phyloP scores from a whole-genome alignment of 768 basidiomycete species.

The Suillus spraguei region DNA sequence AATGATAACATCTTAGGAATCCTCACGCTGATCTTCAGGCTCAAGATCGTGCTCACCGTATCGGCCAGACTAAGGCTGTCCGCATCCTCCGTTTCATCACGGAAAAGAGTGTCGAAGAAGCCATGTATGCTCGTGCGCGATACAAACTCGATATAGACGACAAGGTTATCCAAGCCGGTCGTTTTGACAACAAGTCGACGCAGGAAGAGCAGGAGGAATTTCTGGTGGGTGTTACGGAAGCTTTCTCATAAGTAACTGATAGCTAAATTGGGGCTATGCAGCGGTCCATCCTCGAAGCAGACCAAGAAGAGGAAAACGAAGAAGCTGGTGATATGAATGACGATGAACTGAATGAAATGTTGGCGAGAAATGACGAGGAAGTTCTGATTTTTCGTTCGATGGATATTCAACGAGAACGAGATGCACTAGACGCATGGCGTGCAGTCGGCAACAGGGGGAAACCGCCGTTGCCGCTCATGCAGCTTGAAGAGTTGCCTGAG shows the following conservation, averaged over 20 bases:
- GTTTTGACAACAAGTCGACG: conserved; percentile 98
- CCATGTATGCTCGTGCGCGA: conserved; percentile 93
- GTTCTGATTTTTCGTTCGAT: conserved; percentile 74
- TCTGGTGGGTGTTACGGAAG: conserved; percentile 55
- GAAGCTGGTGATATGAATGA: conserved; percentile 93
- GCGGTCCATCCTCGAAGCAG: conserved; percentile 90
- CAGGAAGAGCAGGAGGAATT: conserved; percentile 98
- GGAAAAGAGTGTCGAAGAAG: conserved; percentile 97
- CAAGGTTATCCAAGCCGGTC: conserved; percentile 99
- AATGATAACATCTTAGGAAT: conserved; percentile 59
- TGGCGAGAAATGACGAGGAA: conserved; percentile 86
- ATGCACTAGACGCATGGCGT: conserved; percentile 66
- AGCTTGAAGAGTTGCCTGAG: conserved; percentile 87
- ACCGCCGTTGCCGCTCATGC: conserved; percentile 76
- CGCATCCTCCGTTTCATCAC: conserved; percentile 97
- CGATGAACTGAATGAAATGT: conserved; percentile 91
- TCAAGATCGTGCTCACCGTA: conserved; percentile 99
- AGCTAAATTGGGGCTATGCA: conserved; percentile 31
- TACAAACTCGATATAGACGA: conserved; percentile 98
- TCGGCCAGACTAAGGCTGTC: conserved; percentile 98
- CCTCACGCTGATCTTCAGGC: conserved; percentile 99
- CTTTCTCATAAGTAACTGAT: conserved; percentile 7
- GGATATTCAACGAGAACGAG: conserved; percentile 79
- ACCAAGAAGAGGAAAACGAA: conserved; percentile 88
- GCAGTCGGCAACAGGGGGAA: conserved; percentile 74